A percentile compares a stretch with the other conserved stretches of the same genome.
Evolutionary conservation across 129 eudicot genomes (phyloP).

Genomic region (Flaveria sonorensis): DNA sequence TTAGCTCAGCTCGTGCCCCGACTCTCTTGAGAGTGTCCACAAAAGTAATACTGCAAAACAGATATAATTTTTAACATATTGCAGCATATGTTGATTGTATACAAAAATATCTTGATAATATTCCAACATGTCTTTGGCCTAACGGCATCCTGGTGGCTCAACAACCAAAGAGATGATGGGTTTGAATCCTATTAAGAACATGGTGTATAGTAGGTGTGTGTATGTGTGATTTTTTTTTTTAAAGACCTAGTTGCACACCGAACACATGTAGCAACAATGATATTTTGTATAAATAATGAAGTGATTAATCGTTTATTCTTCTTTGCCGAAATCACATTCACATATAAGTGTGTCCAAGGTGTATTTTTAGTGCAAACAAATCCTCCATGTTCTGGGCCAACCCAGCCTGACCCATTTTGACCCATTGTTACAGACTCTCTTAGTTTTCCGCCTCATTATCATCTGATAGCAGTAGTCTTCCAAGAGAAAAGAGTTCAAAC

Average conservation of each 20-base stretch:
- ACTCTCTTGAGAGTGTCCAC: slow-evolving; percentile 60
- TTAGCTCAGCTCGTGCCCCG: slow-evolving; percentile 76
- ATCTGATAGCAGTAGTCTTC: background rate
- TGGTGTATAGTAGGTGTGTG: background rate
- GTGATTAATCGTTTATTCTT: background rate
- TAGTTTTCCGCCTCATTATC: background rate
- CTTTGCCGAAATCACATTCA: background rate
- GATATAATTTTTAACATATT: background rate
- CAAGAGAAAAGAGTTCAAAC: slow-evolving; percentile 35
- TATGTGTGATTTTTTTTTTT: no score
- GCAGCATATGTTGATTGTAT: slow-evolving; percentile 3
- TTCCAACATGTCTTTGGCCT: background rate
- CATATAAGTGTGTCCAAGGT: background rate
- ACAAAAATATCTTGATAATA: background rate
- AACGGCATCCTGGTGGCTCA: background rate
- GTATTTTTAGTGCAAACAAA: background rate
- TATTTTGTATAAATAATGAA: background rate
- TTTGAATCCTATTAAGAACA: background rate
- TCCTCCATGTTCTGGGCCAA: background rate
- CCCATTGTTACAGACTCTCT: background rate
- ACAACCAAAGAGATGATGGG: background rate
- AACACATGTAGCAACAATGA: no score
- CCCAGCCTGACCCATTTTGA: background rate
- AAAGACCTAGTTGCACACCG: no score
- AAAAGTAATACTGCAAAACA: slow-evolving; percentile 62